Evolutionary conservation across 129 eudicot genomes (phyloP).

Genomic region (Centrapalus pauciflorus): DNA sequence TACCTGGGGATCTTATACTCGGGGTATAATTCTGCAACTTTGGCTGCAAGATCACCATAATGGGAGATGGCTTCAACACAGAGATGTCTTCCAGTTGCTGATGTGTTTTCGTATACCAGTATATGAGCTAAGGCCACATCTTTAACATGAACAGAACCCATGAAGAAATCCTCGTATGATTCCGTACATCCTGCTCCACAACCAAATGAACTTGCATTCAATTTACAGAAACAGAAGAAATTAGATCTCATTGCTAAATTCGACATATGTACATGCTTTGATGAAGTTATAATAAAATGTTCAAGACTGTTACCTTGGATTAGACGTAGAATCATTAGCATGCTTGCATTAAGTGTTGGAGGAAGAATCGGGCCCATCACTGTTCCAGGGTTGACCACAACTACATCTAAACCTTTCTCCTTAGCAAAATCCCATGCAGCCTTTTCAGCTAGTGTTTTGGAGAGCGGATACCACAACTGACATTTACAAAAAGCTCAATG

Average conservation of each 20-base stretch:
- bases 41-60: constrained; percentile 84
- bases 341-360: constrained; percentile 80
- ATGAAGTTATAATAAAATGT: not conserved
- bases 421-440: constrained; percentile 89
- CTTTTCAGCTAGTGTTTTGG: constrained; percentile 85
- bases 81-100: constrained; percentile 76
- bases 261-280: not conserved
- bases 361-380: constrained; percentile 88
- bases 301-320: constrained; percentile 59
- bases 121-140: constrained; percentile 93
- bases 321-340: constrained; percentile 75
- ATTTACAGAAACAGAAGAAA: not conserved
- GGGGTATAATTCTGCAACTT: constrained; percentile 81
- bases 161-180: constrained; percentile 49
- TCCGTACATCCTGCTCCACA: constrained; percentile 62
- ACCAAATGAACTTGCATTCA: not conserved
- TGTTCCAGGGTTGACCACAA: constrained; percentile 89
- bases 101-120: constrained; percentile 73
- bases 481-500: constrained; percentile 4
- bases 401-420: constrained; percentile 72
- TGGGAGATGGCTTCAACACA: constrained; percentile 81
- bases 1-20: constrained; percentile 85
- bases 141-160: constrained; percentile 87
- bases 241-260: not conserved
- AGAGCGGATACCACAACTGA: constrained; percentile 88